Conservation (phyloP, 1,139 yeast genomes). For the Yamadazyma kanchanaburiensis region DNA sequence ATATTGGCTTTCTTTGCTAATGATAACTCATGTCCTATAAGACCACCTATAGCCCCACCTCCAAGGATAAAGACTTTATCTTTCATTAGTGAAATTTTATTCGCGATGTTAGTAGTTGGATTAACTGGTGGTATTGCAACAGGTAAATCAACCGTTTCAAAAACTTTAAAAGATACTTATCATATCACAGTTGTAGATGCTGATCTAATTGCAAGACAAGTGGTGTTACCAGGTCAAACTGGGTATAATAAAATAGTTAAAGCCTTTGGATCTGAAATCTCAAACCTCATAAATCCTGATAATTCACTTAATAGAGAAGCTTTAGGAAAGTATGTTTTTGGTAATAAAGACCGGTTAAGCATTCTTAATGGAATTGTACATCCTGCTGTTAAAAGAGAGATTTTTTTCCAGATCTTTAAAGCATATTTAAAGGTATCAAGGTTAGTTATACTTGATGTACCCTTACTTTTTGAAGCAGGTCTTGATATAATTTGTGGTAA, state of each 20-base stretch:
- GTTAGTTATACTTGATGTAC: conserved; percentile 82
- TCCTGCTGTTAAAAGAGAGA: conserved; percentile 79
- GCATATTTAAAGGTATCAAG: conserved; percentile 51
- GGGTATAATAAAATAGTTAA: conserved; percentile 67
- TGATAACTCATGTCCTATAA: conserved; percentile 12
- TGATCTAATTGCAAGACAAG: conserved; percentile 80
- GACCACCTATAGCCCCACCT: conserved; percentile 16
- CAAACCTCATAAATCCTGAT: conserved; percentile 47
- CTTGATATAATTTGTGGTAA: conserved; percentile 70
- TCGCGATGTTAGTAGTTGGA: conserved; percentile 81
- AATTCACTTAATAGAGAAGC: conserved; percentile 63
- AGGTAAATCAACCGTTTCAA: conserved; percentile 91
- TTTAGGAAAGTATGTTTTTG: conserved; percentile 78
- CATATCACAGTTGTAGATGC: conserved; percentile 75
- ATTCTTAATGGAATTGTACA: conserved; percentile 77
- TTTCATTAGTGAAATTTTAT: neutral
- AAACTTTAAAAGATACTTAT: conserved; percentile 48
- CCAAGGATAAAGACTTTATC: conserved; percentile 11
- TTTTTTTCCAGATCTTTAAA: conserved; percentile 51
- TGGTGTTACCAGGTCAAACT: conserved; percentile 73
- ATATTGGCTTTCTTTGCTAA: conserved; percentile 4
- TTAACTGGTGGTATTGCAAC: conserved; percentile 95
- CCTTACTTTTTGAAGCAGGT: conserved; percentile 79
- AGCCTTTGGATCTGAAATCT: conserved; percentile 54
- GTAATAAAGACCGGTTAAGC: conserved; percentile 50